Conservation (phyloP, 495 filamentous ascomycete species). For the Cercophora newfieldiana region DNA sequence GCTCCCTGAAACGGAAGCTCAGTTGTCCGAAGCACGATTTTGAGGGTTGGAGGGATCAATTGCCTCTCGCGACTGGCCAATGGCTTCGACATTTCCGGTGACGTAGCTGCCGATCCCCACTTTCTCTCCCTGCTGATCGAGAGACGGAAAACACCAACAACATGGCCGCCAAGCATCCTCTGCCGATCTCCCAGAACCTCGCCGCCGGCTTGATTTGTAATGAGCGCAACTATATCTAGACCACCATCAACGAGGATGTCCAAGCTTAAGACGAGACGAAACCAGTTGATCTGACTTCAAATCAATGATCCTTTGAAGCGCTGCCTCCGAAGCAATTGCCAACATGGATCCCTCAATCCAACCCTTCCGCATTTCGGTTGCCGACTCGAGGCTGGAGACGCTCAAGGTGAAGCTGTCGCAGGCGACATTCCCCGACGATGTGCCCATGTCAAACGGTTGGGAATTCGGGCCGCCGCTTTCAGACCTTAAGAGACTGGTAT, state of each 20-base stretch:
- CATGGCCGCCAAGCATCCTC: slow-evolving; percentile 4
- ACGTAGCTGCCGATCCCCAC: neutral
- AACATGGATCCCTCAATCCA: slow-evolving; percentile 21
- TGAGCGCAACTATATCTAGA: neutral
- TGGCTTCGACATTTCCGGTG: neutral
- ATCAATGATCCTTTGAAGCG: neutral
- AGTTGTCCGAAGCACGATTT: neutral
- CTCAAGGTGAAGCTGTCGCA: slow-evolving; percentile 34
- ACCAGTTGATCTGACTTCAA: too few relatives aligned
- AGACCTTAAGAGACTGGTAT: slow-evolving; percentile 51
- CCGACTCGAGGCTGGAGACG: slow-evolving; percentile 29
- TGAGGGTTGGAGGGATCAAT: neutral
- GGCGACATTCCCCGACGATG: slow-evolving; percentile 32
- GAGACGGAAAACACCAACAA: neutral
- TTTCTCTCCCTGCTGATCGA: neutral
- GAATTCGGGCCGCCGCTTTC: slow-evolving; percentile 48
- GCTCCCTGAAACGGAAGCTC: neutral
- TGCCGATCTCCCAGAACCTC: neutral
- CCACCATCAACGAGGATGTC: neutral
- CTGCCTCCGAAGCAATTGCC: neutral
- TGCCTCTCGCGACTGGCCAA: neutral
- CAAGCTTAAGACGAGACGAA: neutral
- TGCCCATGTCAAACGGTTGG: slow-evolving; percentile 32
- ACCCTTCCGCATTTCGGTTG: slow-evolving; percentile 37
- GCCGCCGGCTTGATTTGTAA: slow-evolving; percentile 1